These are phyloP conservation scores for Stachybotrys chartarum DNA, from an alignment of 2,329 filamentous ascomycete species.

Conservation along the genomic window DNA sequence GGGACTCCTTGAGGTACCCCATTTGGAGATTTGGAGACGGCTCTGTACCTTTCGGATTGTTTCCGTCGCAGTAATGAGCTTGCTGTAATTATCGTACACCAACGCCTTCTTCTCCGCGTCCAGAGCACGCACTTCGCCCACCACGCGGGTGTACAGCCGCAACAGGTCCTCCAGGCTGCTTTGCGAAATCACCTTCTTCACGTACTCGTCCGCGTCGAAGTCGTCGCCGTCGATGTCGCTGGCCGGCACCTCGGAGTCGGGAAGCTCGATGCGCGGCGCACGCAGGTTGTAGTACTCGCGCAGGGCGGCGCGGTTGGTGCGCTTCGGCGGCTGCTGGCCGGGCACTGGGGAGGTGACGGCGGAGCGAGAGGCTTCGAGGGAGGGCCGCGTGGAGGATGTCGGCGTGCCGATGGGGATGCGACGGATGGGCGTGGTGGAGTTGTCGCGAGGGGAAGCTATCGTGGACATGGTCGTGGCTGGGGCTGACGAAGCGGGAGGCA, in stretches of 20 bases:
- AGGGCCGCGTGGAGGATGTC: conserved; percentile 68
- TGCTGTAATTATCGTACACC: conserved; percentile 98
- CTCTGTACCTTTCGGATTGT: conserved; percentile 69
- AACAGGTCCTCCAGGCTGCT: conserved; percentile 63
- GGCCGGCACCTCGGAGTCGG: conserved; percentile 50
- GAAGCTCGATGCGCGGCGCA: conserved; percentile 36
- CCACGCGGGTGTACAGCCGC: conserved; percentile 60
- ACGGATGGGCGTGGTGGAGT: conserved; percentile 46
- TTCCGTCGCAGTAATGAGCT: conserved; percentile 92
- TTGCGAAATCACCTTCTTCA: conserved; percentile 52
- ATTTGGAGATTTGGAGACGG: no score
- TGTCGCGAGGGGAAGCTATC: conserved; percentile 56
- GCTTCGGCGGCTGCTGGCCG: conserved; percentile 27
- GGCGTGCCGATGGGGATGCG: conserved; percentile 54
- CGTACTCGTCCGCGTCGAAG: conserved; percentile 68
- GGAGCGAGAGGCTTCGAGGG: conserved; percentile 59
- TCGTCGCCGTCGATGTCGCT: conserved; percentile 66
- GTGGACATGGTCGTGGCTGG: conserved; percentile 47
- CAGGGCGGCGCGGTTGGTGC: conserved; percentile 74
- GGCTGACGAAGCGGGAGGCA: neutral
- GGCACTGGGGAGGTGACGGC: conserved; percentile 44
- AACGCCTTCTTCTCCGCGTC: conserved; percentile 95
- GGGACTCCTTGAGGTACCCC: conserved; percentile 1
- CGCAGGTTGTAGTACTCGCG: conserved; percentile 89
- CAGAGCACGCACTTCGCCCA: conserved; percentile 78